These are phyloP conservation scores for Phaseolus lunatus DNA, from an alignment of 306 rosid species.

Conservation along the genomic window DNA sequence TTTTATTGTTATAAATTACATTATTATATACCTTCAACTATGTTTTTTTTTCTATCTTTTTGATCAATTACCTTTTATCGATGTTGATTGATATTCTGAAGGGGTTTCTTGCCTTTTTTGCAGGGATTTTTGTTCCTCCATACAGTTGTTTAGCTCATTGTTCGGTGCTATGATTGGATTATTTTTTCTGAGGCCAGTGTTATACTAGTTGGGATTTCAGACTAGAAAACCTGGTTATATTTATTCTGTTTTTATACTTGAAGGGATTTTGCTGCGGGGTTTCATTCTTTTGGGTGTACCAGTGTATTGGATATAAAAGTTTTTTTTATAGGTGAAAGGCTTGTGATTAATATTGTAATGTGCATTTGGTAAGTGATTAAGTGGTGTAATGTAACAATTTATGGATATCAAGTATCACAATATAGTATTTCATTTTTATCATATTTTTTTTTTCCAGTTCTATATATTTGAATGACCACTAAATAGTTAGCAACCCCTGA, in stretches of 20 bases:
- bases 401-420: neutral
- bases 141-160: conserved; percentile 4
- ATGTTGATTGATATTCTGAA: neutral
- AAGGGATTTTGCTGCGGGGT: neutral
- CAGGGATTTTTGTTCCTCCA: conserved; percentile 7
- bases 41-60: neutral
- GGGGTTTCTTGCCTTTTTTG: conserved; percentile 2
- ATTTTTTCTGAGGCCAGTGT: neutral
- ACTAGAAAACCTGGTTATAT: neutral
- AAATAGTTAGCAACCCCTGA: no score
- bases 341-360: neutral
- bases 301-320: neutral
- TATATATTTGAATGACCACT: no score
- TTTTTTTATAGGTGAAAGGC: neutral
- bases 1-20: neutral
- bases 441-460: neutral
- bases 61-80: neutral
- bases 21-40: neutral
- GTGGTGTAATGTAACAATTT: neutral
- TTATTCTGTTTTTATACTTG: neutral
- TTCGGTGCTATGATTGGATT: conserved; percentile 23
- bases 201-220: conserved; percentile 15
- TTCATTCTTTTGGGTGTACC: conserved; percentile 1
- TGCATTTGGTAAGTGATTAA: neutral
- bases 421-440: neutral